Conservation (phyloP, 202 grass and related monocot species). For the Hordeum pubiflorum region DNA sequence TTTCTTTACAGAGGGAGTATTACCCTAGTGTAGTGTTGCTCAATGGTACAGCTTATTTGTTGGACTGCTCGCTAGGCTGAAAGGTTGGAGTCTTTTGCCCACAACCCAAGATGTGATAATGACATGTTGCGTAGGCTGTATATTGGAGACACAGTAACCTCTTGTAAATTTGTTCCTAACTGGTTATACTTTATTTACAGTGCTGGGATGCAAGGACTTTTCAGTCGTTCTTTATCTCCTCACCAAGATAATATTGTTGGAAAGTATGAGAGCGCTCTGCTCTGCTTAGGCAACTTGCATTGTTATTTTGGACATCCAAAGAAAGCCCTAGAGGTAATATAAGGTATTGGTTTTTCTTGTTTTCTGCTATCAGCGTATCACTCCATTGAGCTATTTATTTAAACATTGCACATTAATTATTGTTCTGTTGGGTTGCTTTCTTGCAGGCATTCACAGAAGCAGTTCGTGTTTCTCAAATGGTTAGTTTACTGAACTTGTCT, state of each 20-base stretch:
- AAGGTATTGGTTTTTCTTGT: conserved; percentile 21
- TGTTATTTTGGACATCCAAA: conserved; percentile 89
- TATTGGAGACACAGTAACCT: neutral
- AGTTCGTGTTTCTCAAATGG: conserved; percentile 93
- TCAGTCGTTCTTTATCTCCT: conserved; percentile 52
- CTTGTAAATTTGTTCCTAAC: conserved; percentile 15
- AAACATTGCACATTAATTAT: conserved; percentile 7
- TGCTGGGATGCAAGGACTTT: conserved; percentile 85
- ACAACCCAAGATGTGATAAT: conserved; percentile 14
- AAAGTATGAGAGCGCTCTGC: conserved; percentile 89
- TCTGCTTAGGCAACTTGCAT: conserved; percentile 90
- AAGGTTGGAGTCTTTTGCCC: neutral
- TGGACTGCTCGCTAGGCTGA: neutral
- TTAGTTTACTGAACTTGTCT: conserved; percentile 30
- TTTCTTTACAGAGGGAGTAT: too few species aligned
- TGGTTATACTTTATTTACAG: conserved; percentile 41
- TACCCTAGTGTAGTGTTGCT: conserved; percentile 6
- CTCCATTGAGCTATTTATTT: conserved; percentile 6
- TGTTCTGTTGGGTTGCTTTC: conserved; percentile 26
- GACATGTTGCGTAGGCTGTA: neutral
- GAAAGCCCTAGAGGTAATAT: conserved; percentile 87
- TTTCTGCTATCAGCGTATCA: neutral
- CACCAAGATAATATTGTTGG: conserved; percentile 69
- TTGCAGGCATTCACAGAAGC: conserved; percentile 91
- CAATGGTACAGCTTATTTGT: neutral